These are phyloP conservation scores for Pilatotrama ljubarskyi DNA, from an alignment of 768 basidiomycete species.

Conservation along the genomic window DNA sequence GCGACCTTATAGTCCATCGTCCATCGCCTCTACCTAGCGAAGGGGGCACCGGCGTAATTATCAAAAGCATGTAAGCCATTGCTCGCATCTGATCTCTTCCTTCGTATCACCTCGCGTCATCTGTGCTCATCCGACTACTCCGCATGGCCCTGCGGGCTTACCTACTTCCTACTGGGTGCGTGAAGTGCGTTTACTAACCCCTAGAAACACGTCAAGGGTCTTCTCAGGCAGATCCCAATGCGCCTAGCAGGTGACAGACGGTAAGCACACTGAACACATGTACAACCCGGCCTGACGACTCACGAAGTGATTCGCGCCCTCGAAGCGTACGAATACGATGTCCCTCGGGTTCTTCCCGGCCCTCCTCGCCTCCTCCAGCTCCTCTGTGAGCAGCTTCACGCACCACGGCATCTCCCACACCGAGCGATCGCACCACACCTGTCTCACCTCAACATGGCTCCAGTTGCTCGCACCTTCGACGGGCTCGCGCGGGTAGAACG, in stretches of 20 bases:
- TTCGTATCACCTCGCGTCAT: no score
- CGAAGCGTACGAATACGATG: not conserved
- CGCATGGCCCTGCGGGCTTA: no score
- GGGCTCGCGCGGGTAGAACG: not conserved
- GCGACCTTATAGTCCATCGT: no score
- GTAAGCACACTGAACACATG: conserved; percentile 7
- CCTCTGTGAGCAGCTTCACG: not conserved
- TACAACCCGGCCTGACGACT: not conserved
- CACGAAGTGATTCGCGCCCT: conserved; percentile 17
- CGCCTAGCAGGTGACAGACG: conserved; percentile 1
- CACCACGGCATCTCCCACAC: conserved; percentile 13
- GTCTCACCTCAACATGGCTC: not conserved
- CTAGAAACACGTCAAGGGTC: conserved; percentile 6
- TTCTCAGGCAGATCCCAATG: conserved; percentile 25
- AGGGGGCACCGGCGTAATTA: no score
- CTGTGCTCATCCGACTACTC: no score
- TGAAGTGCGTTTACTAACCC: not conserved
- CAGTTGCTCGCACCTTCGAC: not conserved
- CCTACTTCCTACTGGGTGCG: no score
- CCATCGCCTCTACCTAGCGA: no score
- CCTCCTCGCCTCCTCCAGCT: conserved; percentile 7
- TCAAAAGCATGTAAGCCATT: no score
- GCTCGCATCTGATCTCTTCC: no score
- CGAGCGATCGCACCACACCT: not conserved
- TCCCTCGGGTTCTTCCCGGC: not conserved